phyloP scores from a whole-genome alignment of 768 basidiomycete species.

The Lactifluus hygrophoroides region DNA sequence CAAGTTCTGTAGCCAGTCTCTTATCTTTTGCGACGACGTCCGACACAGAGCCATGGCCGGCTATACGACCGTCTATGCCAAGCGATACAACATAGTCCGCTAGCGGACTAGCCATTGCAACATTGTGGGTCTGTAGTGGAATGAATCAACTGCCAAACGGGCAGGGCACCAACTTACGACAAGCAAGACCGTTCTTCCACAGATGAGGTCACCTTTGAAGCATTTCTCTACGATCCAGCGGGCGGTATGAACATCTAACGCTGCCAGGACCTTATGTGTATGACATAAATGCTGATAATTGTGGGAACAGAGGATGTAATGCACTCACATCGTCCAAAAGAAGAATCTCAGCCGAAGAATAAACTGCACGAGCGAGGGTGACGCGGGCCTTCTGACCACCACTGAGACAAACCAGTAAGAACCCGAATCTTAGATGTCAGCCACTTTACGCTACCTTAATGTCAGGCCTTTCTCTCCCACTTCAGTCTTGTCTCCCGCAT shows the following conservation, averaged over 20 bases:
- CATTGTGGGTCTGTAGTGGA: slow-evolving; percentile 38
- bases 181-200: slow-evolving; percentile 42
- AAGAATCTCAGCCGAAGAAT: slow-evolving; percentile 49
- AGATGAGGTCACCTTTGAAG: slow-evolving; percentile 39
- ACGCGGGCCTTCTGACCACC: slow-evolving; percentile 55
- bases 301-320: neutral
- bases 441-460: slow-evolving; percentile 23
- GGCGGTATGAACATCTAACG: slow-evolving; percentile 46
- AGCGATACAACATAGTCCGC: slow-evolving; percentile 52
- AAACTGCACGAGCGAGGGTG: slow-evolving; percentile 50
- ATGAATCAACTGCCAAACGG: neutral
- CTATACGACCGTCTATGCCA: slow-evolving; percentile 43
- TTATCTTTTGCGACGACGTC: slow-evolving; percentile 38
- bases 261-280: slow-evolving; percentile 33
- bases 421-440: too few relatives aligned
- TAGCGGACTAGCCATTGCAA: slow-evolving; percentile 44
- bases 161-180: slow-evolving; percentile 31
- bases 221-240: slow-evolving; percentile 44
- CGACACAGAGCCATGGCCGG: slow-evolving; percentile 40
- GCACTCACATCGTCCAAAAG: slow-evolving; percentile 60
- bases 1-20: slow-evolving; percentile 26
- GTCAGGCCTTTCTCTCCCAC: slow-evolving; percentile 52
- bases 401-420: slow-evolving; percentile 19
- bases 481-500: slow-evolving; percentile 44
- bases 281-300: neutral